Evolutionary conservation across 148 eudicot species (phyloP).

Genomic region (Heliosperma pusillum): DNA sequence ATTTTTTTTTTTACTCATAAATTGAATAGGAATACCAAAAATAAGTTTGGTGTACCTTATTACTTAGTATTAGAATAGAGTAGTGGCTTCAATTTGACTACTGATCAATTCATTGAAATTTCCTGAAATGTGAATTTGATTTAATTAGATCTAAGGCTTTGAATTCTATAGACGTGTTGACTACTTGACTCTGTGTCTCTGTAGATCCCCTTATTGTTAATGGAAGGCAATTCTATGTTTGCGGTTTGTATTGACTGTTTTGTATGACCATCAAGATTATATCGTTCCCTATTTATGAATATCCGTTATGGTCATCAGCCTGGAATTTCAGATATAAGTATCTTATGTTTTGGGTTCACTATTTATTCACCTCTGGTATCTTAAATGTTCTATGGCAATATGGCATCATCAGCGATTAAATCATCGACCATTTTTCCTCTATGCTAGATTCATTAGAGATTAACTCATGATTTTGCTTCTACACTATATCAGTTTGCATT

Average conservation of each 20-base stretch:
- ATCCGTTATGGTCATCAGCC: background rate
- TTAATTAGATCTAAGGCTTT: background rate
- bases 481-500: background rate
- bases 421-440: background rate
- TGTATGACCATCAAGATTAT: background rate
- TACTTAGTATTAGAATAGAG: background rate
- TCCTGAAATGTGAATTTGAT: background rate
- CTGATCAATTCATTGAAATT: background rate
- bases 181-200: too few species aligned
- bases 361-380: background rate
- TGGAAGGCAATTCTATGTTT: background rate
- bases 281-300: background rate
- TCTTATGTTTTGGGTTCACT: background rate
- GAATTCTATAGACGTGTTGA: background rate
- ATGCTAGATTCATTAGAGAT: background rate
- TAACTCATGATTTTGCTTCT: background rate
- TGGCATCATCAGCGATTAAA: background rate
- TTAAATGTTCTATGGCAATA: background rate
- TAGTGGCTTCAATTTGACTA: background rate
- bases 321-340: background rate
- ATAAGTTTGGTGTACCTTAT: background rate
- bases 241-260: background rate
- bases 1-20: background rate
- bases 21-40: background rate
- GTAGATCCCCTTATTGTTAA: background rate